Evolutionary conservation across 805 yeast species (phyloP).

Genomic region (Saccharomyces jurei): DNA sequence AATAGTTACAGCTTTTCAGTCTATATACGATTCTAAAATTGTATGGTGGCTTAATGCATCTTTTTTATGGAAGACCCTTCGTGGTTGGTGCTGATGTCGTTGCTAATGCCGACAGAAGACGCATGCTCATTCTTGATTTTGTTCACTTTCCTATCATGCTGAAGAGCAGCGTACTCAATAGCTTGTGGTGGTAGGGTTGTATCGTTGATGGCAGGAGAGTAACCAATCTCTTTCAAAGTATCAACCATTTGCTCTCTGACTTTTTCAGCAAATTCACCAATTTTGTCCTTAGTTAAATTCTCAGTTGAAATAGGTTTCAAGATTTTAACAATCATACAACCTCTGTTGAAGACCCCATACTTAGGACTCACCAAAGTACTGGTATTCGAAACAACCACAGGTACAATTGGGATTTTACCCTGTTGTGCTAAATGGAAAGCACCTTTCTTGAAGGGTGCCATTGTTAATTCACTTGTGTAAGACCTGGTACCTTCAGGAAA

Average conservation of each 20-base stretch:
- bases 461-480: conserved; percentile 52
- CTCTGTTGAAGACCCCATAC: conserved; percentile 59
- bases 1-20: background rate
- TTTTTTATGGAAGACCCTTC: background rate
- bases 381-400: conserved; percentile 81
- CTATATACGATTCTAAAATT: background rate
- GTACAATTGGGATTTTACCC: conserved; percentile 82
- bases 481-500: conserved; percentile 98
- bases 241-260: conserved; percentile 51
- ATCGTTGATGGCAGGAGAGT: conserved; percentile 30
- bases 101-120: background rate
- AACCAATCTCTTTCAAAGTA: conserved; percentile 33
- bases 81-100: background rate
- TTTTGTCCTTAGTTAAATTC: conserved; percentile 63
- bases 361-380: conserved; percentile 59
- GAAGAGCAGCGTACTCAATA: background rate
- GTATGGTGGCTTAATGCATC: background rate
- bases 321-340: conserved; percentile 70
- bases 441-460: conserved; percentile 91
- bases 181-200: conserved; percentile 26
- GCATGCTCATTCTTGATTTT: background rate
- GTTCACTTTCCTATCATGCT: background rate
- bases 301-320: conserved; percentile 73
- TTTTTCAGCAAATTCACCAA: conserved; percentile 48
- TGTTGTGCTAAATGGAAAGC: conserved; percentile 96